These are phyloP conservation scores for Amanita thiersii DNA, from an alignment of 768 basidiomycete genomes.

Conservation along the genomic window DNA sequence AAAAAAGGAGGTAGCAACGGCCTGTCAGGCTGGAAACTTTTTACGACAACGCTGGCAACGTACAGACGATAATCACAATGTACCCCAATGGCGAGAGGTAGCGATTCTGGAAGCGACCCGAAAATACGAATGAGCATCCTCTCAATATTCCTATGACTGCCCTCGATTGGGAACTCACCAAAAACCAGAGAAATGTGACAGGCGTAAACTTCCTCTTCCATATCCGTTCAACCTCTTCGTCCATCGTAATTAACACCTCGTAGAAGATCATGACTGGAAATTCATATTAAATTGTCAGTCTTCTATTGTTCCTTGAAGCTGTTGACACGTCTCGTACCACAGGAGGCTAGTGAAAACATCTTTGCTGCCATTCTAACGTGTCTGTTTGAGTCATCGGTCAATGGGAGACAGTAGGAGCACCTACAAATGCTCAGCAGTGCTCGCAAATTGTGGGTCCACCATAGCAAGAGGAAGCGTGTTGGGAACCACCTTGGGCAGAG, in stretches of 20 bases:
- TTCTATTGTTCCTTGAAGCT: too few relatives aligned
- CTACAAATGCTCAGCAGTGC: constrained; percentile 13
- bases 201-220: constrained; percentile 21
- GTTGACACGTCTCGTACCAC: constrained; percentile 21
- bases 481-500: too few relatives aligned
- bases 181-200: constrained; percentile 22
- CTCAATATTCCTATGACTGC: not conserved
- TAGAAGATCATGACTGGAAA: constrained; percentile 27
- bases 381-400: too few relatives aligned
- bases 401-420: not conserved
- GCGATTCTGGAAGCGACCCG: constrained; percentile 21
- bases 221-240: constrained; percentile 26
- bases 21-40: not conserved
- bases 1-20: not conserved
- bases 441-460: constrained; percentile 10
- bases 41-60: constrained; percentile 6
- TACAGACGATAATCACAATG: constrained; percentile 26
- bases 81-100: constrained; percentile 27
- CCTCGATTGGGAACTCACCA: constrained; percentile 20
- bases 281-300: not conserved
- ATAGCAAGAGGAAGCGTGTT: not conserved
- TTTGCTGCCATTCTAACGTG: constrained; percentile 23
- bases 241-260: constrained; percentile 26
- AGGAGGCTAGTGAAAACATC: constrained; percentile 28
- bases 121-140: not conserved